Base-by-base conservation (phyloP, 305 asterid genomes). In the Plantago coronopus region DNA sequence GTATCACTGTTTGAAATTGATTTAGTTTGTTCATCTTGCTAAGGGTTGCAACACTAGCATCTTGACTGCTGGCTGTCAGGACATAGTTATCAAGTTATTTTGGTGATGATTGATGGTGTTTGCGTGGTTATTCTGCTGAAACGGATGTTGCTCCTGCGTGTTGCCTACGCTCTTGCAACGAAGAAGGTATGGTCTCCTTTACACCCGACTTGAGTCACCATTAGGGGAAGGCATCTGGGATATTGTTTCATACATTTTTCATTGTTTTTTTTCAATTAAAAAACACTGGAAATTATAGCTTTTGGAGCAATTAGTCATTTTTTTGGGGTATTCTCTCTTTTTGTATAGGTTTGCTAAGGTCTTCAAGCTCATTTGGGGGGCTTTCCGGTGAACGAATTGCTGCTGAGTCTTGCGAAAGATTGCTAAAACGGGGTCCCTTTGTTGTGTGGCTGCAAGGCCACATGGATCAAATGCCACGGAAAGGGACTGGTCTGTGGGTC, bases 381-480 rank as follows among this genome's bases (percentile, higher is more conserved):
- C 29, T 16, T 27, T 61, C 40, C 15, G 48, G 65, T 42, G 49
- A 17, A 38, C 18, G 60, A 54, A 67, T 54, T 63, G 78, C 55
- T 56, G 59, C 78, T 48, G 79, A 61, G 79, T 79, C 63, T 57
- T 58, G 57, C 73, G 71, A 85, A 94, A 76, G 76, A 94, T 89
- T 76, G 97, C 97, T 79, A 89, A 82, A 75, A 94, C 93, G 99
- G 99, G 99, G 93, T 94, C 99, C 64, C 95, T 94, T 66, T 94
- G 99, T 87, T 94, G 96, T 85, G 99, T 89, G 97, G 99, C 99
- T 73, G 89, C 99, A 47, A 82, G 99, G 99, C 99, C 96, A 81
- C 97, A 94, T 87, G 95, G 91, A 65, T 87, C 97, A 37, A 87
- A 76, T 75, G 76, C 87, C 49, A 64, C 96, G 62, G 88, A 89